Evolutionary conservation across 169 alveolate species (phyloP).

Genomic region (Plasmodium vinckei): DNA sequence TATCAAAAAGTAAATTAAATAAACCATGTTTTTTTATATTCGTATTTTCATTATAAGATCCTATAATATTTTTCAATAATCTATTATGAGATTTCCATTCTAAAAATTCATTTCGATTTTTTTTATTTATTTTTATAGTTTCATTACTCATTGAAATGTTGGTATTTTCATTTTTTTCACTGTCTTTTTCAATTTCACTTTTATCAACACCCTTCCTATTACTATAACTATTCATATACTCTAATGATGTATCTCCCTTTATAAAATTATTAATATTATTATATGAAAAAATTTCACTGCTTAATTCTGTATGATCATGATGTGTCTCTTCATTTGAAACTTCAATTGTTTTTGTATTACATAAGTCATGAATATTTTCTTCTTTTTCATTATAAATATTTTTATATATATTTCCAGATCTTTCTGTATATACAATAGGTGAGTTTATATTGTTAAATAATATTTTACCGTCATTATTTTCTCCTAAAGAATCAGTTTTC

Average conservation of each 20-base stretch:
- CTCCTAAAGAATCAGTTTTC: no score
- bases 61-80: slow-evolving; percentile 44
- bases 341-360: no score
- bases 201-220: neutral
- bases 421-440: no score
- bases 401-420: no score
- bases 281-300: neutral
- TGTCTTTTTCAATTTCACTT: neutral
- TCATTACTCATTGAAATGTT: neutral
- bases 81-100: slow-evolving; percentile 56
- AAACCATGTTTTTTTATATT: slow-evolving; percentile 26
- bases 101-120: slow-evolving; percentile 6
- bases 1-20: slow-evolving; percentile 37
- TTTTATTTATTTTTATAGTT: no score
- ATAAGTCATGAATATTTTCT: no score
- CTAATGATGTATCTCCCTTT: neutral
- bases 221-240: neutral
- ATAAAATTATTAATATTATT: neutral
- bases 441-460: no score
- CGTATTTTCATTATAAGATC: slow-evolving; percentile 32
- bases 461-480: no score
- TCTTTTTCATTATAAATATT: no score
- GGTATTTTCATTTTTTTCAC: neutral
- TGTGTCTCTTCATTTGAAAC: no score
- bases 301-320: no score